Evolutionary conservation across 2,329 filamentous ascomycete genomes (phyloP).

Genomic region (Diplodia mutila): DNA sequence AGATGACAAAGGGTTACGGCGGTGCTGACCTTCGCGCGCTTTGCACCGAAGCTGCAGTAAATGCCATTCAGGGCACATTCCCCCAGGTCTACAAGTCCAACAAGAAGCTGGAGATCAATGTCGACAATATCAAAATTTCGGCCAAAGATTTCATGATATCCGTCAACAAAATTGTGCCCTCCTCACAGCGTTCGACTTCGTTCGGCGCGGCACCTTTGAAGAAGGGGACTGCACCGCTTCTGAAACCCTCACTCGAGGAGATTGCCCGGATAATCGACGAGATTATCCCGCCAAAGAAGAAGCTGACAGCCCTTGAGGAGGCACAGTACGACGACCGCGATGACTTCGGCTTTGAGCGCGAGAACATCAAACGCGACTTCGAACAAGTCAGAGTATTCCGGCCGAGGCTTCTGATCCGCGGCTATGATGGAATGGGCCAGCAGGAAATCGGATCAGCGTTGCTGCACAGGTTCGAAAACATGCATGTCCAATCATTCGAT

Average conservation of each 20-base stretch:
- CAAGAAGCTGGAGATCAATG: slow-evolving; percentile 87
- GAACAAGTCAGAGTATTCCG: slow-evolving; percentile 86
- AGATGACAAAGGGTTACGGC: slow-evolving; percentile 92
- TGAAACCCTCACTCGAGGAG: slow-evolving; percentile 71
- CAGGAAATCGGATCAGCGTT: slow-evolving; percentile 83
- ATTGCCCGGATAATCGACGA: slow-evolving; percentile 73
- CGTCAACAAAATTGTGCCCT: slow-evolving; percentile 93
- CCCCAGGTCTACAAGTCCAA: slow-evolving; percentile 93
- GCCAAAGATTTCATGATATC: slow-evolving; percentile 98
- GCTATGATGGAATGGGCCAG: slow-evolving; percentile 90
- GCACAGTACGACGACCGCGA: slow-evolving; percentile 88
- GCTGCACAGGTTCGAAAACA: slow-evolving; percentile 86
- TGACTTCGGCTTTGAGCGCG: slow-evolving; percentile 81
- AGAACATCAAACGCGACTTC: slow-evolving; percentile 73
- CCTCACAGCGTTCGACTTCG: slow-evolving; percentile 85
- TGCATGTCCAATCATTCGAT: slow-evolving; percentile 95
- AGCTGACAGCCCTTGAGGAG: slow-evolving; percentile 86
- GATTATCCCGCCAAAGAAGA: slow-evolving; percentile 82
- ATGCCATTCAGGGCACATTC: slow-evolving; percentile 92
- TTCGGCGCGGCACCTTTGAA: slow-evolving; percentile 83
- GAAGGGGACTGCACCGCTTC: slow-evolving; percentile 76
- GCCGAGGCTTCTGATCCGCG: slow-evolving; percentile 81
- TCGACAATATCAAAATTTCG: slow-evolving; percentile 79
- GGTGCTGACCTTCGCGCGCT: slow-evolving; percentile 92
- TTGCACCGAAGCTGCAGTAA: slow-evolving; percentile 93